Evolutionary conservation across 164 flowering plant species (phyloP).

Genomic region (Amborella trichopoda): DNA sequence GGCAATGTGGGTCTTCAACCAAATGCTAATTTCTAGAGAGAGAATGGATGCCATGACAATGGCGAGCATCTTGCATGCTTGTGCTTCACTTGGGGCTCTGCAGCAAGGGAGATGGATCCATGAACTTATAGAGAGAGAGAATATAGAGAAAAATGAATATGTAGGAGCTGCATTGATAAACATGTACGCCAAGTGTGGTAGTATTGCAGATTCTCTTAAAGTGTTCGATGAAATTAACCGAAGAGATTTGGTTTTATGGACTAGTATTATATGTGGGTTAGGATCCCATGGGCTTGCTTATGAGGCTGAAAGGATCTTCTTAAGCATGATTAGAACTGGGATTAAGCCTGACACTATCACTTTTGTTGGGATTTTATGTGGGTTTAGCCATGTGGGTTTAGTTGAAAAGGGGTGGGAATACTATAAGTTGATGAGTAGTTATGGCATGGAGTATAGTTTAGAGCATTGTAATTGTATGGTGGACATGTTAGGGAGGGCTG

Average conservation of each 20-base stretch:
- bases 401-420: slow-evolving; percentile 9
- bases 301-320: slow-evolving; percentile 4
- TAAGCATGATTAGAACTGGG: slow-evolving; percentile 5
- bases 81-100: slow-evolving; percentile 10
- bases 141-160: slow-evolving; percentile 2
- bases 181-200: slow-evolving; percentile 14
- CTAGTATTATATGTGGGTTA: slow-evolving; percentile 9
- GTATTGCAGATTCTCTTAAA: slow-evolving; percentile 5
- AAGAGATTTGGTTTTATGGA: slow-evolving; percentile 11
- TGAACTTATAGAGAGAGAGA: slow-evolving; percentile 3
- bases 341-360: slow-evolving; percentile 9
- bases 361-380: slow-evolving; percentile 6
- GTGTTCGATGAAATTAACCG: slow-evolving; percentile 8
- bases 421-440: slow-evolving; percentile 6
- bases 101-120: slow-evolving; percentile 15
- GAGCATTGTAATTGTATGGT: slow-evolving; percentile 9
- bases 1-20: slow-evolving; percentile 10
- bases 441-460: slow-evolving; percentile 1
- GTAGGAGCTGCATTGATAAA: slow-evolving; percentile 11
- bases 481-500: slow-evolving; percentile 11
- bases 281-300: slow-evolving; percentile 10
- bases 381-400: slow-evolving; percentile 12
- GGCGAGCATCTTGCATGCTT: slow-evolving; percentile 11
- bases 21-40: slow-evolving; percentile 4
- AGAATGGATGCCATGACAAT: slow-evolving; percentile 9